Base-by-base conservation (phyloP, 2,329 filamentous ascomycete genomes). In the Colletotrichum scovillei region DNA sequence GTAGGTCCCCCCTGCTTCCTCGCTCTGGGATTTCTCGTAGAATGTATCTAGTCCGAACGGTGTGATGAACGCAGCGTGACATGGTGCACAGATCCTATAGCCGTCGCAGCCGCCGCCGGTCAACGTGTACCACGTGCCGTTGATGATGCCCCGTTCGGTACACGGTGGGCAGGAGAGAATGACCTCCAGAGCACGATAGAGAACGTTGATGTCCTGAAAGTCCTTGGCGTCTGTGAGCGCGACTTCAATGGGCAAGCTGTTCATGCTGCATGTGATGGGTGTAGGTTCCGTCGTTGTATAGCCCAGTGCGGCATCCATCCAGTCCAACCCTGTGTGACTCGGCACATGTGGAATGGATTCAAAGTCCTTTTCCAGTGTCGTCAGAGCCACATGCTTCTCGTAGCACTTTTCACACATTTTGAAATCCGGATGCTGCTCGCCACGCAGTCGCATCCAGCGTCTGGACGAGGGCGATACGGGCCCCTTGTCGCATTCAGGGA, bases 71-170 rank as follows among this genome's bases (percentile, higher is more conserved):
- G 81, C 82, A 0, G 74, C 73, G 63, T 80, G 79, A 56, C 82
- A 84, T 4, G 81, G 80, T 32, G 82, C 79, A 38, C 82, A 84
- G 0, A 84, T 75, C 14, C 76, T 75, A 8, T 78, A 77, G 0
- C 76, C 76, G 0, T 73, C 67, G 14, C 78, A 77, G 0, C 72
- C 77, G 1, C 78, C 78, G 14, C 38, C 22, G 0, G 66, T 19
- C 0, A 82, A 49, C 0, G 81, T 83, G 78, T 81, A 84, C 81
- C 81, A 83, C 1, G 78, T 81, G 1, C 81, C 81, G 1, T 79
- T 70, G 0, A 77, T 56, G 28, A 82, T 78, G 0, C 80, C 81
- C 1, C 79, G 63, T 0, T 69, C 69, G 0, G 78, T 79, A 35
- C 82, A 84, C 0, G 77, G 77, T 0, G 79, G 74, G 1, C 79